These are phyloP conservation scores for Sphaerostilbella broomeana DNA, from an alignment of 2,329 filamentous ascomycete species.

Conservation along the genomic window DNA sequence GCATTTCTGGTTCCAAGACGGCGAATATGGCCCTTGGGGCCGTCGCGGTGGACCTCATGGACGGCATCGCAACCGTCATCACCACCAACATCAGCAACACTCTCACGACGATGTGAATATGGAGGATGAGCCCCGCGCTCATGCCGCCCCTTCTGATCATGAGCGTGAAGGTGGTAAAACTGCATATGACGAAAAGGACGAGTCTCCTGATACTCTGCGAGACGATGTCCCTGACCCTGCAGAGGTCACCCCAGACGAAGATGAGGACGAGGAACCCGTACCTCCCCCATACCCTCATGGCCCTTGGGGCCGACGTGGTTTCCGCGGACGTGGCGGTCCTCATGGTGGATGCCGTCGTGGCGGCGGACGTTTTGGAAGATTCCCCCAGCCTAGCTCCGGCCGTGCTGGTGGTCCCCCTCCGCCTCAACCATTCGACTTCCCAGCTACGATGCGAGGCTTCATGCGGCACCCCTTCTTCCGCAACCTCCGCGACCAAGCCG, in stretches of 20 bases:
- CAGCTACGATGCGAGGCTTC: conserved; percentile 33
- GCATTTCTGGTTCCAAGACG: conserved; percentile 5
- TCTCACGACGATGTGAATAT: conserved; percentile 1
- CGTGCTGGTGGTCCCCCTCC: no score
- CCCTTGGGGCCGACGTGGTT: conserved; percentile 16
- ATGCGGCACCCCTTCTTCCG: conserved; percentile 37
- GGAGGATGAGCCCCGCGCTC: neutral
- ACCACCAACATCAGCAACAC: neutral
- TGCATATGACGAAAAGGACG: conserved; percentile 30
- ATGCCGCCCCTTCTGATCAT: conserved; percentile 8
- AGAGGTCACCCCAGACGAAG: conserved; percentile 28
- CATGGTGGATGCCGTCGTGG: conserved; percentile 13
- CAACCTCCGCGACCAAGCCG: conserved; percentile 34
- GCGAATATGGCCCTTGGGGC: conserved; percentile 11
- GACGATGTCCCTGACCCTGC: conserved; percentile 27
- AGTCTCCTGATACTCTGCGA: conserved; percentile 28
- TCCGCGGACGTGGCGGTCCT: conserved; percentile 13
- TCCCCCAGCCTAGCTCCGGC: conserved; percentile 22
- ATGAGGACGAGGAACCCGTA: conserved; percentile 17
- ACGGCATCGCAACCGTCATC: conserved; percentile 7
- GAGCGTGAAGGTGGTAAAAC: conserved; percentile 21
- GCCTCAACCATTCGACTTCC: conserved; percentile 39
- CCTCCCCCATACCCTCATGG: conserved; percentile 17
- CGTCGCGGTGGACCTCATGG: conserved; percentile 12
- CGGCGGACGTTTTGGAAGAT: conserved; percentile 18